Conservation (phyloP, 106 monocot genomes). For the Posidonia australis region DNA sequence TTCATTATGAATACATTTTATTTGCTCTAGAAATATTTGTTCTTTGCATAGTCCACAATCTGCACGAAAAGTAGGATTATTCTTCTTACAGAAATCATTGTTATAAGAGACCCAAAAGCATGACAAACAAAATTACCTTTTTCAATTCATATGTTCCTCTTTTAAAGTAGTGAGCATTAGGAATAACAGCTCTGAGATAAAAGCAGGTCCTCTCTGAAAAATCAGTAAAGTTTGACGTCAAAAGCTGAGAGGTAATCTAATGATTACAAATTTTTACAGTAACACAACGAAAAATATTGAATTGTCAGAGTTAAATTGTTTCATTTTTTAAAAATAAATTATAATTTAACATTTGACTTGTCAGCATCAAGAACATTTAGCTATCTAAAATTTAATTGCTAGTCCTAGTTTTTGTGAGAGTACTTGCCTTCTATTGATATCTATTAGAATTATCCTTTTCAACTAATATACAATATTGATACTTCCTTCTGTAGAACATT, state of each 20-base stretch:
- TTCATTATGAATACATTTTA: too few species aligned
- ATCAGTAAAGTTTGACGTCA: not conserved
- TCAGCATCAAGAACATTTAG: too few species aligned
- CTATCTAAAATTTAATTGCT: too few species aligned
- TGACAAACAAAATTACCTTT: slow-evolving; percentile 35
- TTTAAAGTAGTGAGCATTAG: slow-evolving; percentile 76
- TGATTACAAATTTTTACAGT: not conserved
- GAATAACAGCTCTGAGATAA: slow-evolving; percentile 64
- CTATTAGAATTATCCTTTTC: too few species aligned
- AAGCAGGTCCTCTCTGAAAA: slow-evolving; percentile 80
- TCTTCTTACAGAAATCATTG: not conserved
- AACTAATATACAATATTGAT: too few species aligned
- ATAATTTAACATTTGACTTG: too few species aligned
- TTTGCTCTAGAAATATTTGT: slow-evolving; percentile 75
- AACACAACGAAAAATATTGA: not conserved
- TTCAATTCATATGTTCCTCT: slow-evolving; percentile 94
- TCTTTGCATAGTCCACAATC: slow-evolving; percentile 84
- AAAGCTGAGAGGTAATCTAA: not conserved
- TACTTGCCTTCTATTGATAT: too few species aligned
- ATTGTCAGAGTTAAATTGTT: too few species aligned
- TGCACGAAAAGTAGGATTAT: slow-evolving; percentile 17
- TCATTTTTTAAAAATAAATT: too few species aligned
- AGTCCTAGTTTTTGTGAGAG: too few species aligned
- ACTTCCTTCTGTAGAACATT: too few species aligned
- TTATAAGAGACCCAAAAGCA: not conserved